A percentile compares a stretch with the other conserved stretches of the same genome.
Conservation (phyloP, 1,284 basidiomycete genomes). For the Trametes pubescens region DNA sequence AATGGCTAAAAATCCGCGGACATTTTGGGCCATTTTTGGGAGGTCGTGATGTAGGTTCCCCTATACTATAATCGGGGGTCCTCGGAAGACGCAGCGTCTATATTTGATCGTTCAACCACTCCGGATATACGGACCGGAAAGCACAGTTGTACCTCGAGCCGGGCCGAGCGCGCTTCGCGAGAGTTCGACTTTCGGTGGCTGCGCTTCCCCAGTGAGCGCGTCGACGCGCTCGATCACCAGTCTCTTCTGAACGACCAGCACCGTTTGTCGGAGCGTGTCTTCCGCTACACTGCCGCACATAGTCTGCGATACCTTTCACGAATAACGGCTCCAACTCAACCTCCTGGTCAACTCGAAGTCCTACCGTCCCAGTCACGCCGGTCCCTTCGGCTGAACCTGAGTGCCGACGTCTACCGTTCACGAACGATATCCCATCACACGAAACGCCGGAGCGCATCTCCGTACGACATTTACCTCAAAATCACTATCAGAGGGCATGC, state of each 20-base stretch:
- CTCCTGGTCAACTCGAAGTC: too few species aligned
- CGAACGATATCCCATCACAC: background rate
- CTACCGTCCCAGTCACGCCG: too few species aligned
- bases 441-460: background rate
- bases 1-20: too few species aligned
- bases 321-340: too few species aligned
- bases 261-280: background rate
- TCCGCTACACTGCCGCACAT: background rate
- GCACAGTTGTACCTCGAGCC: slow-evolving; percentile 2
- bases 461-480: background rate
- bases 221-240: background rate
- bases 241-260: background rate
- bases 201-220: background rate
- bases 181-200: slow-evolving; percentile 1
- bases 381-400: background rate
- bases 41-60: too few species aligned
- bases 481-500: slow-evolving; percentile 19
- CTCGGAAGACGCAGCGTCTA: too few species aligned
- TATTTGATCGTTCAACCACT: too few species aligned
- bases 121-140: slow-evolving; percentile 2
- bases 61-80: too few species aligned
- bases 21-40: too few species aligned
- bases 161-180: slow-evolving; percentile 1
- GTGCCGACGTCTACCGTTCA: background rate
- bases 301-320: background rate